Conservation (phyloP, 768 basidiomycete genomes). For the Mycena galopus region DNA sequence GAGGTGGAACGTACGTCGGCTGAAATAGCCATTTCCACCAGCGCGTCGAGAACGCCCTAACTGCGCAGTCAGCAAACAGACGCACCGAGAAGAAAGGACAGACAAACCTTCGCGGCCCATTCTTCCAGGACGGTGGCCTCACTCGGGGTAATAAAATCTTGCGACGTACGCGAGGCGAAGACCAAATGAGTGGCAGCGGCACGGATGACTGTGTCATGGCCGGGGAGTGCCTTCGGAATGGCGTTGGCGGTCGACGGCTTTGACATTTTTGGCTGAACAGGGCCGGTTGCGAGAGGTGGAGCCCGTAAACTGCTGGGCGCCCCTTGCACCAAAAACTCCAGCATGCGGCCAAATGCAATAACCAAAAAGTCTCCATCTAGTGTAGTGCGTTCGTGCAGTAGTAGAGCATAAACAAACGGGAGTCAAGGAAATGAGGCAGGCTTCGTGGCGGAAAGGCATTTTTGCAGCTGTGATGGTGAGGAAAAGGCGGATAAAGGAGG, state of each 20-base stretch:
- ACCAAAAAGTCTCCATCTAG: slow-evolving; percentile 90
- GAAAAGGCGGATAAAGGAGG: slow-evolving; percentile 8
- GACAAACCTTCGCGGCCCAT: slow-evolving; percentile 66
- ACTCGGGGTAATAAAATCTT: slow-evolving; percentile 81
- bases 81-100: slow-evolving; percentile 21
- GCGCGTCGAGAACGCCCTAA: slow-evolving; percentile 71
- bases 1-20: slow-evolving; percentile 58
- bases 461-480: slow-evolving; percentile 56
- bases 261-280: slow-evolving; percentile 55
- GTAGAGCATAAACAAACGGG: slow-evolving; percentile 13
- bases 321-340: slow-evolving; percentile 63
- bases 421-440: slow-evolving; percentile 44
- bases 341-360: slow-evolving; percentile 82
- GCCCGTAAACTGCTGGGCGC: slow-evolving; percentile 33
- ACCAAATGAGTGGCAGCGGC: slow-evolving; percentile 89
- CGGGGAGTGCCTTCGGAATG: slow-evolving; percentile 37
- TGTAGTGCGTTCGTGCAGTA: background rate
- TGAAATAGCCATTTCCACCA: slow-evolving; percentile 61
- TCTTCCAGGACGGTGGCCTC: slow-evolving; percentile 70
- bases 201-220: slow-evolving; percentile 61
- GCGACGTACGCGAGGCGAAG: slow-evolving; percentile 80
- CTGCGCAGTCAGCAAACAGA: slow-evolving; percentile 11
- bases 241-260: slow-evolving; percentile 40
- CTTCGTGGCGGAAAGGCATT: slow-evolving; percentile 58
- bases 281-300: slow-evolving; percentile 61